Base-by-base conservation (phyloP, 345 rosid species). In the Sisymbrium altissimum region DNA sequence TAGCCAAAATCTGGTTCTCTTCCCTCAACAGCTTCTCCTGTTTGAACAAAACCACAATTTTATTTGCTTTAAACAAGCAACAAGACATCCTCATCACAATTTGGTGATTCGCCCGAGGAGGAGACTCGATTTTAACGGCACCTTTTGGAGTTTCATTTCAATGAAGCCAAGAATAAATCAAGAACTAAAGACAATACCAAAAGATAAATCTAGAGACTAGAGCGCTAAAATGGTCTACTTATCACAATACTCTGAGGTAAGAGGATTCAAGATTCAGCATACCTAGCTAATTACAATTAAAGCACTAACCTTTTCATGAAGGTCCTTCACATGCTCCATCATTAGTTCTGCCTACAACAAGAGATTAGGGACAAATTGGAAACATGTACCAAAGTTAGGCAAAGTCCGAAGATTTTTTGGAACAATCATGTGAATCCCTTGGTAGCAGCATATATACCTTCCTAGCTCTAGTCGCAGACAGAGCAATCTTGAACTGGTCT, bases 391-490 rank as follows among this genome's bases (percentile, higher is more conserved):
- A 23, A 23, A 23, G 25, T 23, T 23, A 23, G 25, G 25, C 4
- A 2, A 48, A 25, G 15, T n/a, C 27, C 15, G 18, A 2, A 9
- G 7, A 57, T 18, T 3, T 44, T n/a, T 23, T 29, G 45, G 15
- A 35, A 23, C 32, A 29, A 0, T 29, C 3, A 29, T 29, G n/a
- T n/a, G n/a, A n/a, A n/a, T n/a, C n/a, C n/a, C n/a, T n/a, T n/a
- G n/a, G n/a, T 29, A 29, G 32, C 29, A 55, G 46, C 48, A 68
- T n/a, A 43, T 7, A 66, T 75, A 77, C 80, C 80, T 77, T 77
- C 55, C 21, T 70, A 64, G 61, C 76, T 64, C 54, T 77, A 55
- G 80, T 64, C 38, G 46, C 0, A n/a, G 72, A 70, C 25, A 77
- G 67, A 38, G 76, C 66, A 70, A 2, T 15, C 54, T 56, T 15